Evolutionary conservation across 2,329 filamentous ascomycete genomes (phyloP), one percentile per base, ranked within the genome.

Genomic region (Canariomyces notabilis): DNA sequence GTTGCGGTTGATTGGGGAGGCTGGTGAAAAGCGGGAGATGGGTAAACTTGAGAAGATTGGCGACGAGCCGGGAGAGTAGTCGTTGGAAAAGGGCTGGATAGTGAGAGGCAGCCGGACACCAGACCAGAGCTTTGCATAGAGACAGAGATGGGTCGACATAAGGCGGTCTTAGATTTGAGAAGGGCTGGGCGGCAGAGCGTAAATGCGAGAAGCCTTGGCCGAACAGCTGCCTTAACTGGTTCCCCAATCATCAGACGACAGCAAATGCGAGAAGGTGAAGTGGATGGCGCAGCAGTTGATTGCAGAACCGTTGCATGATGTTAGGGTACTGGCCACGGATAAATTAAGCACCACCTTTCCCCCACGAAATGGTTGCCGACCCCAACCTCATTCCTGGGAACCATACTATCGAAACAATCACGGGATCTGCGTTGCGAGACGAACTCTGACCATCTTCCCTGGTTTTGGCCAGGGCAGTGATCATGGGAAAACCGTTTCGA

Each of bases 21-120:
- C 82, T 14, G 91, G 93, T 12, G 84, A 95, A 74, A 95, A 94
- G 78, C 79, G 89, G 50, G 87, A 93, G 47, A 88, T 89, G 80
- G 91, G 90, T 56, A 95, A 94, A 74, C 72, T 98, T 56, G 89
- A 97, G 76, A 97, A 97, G 80, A 80, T 96, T 62, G 88, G 83
- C 12, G 85, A 94, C 57, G 84, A 87, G 63, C 66, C 71, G 31
- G 56, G 53, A 43, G 56, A 56, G 50, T 57, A 56, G 37, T 7
- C 19, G 31, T 9, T n/a, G 5, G 22, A 16, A 46, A 40, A 23
- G 22, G 33, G 40, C 34, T 36, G 18, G 33, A 29, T 43, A 22
- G 44, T 42, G 43, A 38, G 34, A 37, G 21, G 40, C 43, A 38
- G 34, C 7, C 37, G 12, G 20, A 41, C 32, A 12, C 9, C 26